Base-by-base conservation (phyloP, 2,329 filamentous ascomycete species). In the Aotearoamyces nothofagi region DNA sequence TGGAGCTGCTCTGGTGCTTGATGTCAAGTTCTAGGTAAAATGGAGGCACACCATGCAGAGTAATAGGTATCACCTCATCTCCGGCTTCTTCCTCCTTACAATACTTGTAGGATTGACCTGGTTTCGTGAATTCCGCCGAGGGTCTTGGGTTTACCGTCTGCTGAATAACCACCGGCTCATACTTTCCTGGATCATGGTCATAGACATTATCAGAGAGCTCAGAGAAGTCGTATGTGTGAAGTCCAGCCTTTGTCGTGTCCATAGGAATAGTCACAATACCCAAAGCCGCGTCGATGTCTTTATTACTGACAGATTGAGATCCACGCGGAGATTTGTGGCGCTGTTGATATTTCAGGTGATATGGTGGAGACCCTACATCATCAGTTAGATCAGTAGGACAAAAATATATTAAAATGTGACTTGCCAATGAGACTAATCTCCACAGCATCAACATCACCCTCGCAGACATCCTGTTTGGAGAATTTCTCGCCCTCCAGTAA, bases 61-160 rank as follows among this genome's bases (percentile, higher is more conserved):
- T 75, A 34, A 98, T 78, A 0, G 87, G 86, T 31, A 98, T 93
- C 22, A 70, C 73, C 46, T 98, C 86, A 44, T 92, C 82, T 17
- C 75, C 71, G 30, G 72, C 71, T 28, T 78, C 69, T 43, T 93
- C 82, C 26, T 84, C 75, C 50, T 84, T 78, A 56, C 90, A 98
- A 54, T 87, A 93, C 50, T 90, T 92, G 61, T 94, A 94, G 1
- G 82, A 86, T 52, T 90, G 90, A 10, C 86, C 86, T 3, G 86
- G 82, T 40, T 81, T 81, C 33, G 68, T 65, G 47, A 98, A 98
- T 4, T 67, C 63, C 4, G 86, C 90, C 3, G 75, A 71, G 1
- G 90, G 90, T 33, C 78, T 79, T 9, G 82, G 66, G 45, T 93
- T 78, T 27, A 98, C 83, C 14, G 66, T 77, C 52, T 98, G 90